Percentiles rank a stretch among this genome's conserved stretches.
Evolutionary conservation across 768 basidiomycete species (phyloP).

Genomic region (Astraeus odoratus): DNA sequence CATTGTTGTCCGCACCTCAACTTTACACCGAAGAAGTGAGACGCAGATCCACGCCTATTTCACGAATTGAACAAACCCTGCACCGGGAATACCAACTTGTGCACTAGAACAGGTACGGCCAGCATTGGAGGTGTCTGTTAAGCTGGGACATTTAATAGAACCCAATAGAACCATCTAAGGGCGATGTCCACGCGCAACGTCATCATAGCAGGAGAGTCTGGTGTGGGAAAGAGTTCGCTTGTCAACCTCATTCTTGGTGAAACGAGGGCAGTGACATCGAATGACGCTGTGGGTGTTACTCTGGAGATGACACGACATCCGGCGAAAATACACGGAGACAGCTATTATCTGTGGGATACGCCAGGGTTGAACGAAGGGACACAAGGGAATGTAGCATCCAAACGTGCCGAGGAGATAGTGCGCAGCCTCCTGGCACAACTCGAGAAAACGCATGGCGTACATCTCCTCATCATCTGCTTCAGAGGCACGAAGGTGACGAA

Average conservation of each 20-base stretch:
- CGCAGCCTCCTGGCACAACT: conserved; percentile 21
- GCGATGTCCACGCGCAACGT: conserved; percentile 18
- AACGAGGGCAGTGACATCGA: conserved; percentile 16
- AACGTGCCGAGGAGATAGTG: conserved; percentile 18
- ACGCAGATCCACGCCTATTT: too few species aligned
- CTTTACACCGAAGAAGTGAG: too few species aligned
- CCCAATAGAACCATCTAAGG: neutral
- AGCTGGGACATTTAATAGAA: neutral
- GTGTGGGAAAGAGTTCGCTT: conserved; percentile 24
- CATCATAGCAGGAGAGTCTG: conserved; percentile 23
- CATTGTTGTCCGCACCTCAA: too few species aligned
- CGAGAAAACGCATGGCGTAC: conserved; percentile 12
- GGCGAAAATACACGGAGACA: conserved; percentile 9
- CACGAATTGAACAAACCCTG: too few species aligned
- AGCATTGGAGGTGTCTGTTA: neutral
- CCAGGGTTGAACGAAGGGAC: conserved; percentile 26
- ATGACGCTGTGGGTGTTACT: conserved; percentile 20
- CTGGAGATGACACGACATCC: conserved; percentile 14
- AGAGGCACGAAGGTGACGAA: conserved; percentile 20
- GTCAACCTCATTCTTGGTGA: conserved; percentile 23
- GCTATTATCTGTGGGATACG: conserved; percentile 26
- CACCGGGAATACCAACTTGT: too few species aligned
- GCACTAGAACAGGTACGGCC: neutral
- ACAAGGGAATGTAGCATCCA: conserved; percentile 16
- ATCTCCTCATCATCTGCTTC: conserved; percentile 23